These are phyloP conservation scores for Salix purpurea DNA, from an alignment of 345 rosid genomes.

Conservation along the genomic window DNA sequence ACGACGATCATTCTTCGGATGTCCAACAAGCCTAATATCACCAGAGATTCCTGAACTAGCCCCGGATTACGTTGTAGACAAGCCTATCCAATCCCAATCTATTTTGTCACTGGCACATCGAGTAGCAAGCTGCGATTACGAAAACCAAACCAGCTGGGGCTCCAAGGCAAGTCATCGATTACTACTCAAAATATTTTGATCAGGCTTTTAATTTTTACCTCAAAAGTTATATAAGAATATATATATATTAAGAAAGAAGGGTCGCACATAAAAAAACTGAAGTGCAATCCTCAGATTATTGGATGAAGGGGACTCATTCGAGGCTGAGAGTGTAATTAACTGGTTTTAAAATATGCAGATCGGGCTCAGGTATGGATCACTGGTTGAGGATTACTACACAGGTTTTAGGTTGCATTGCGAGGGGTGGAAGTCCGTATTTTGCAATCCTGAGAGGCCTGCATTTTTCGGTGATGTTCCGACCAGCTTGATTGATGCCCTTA, in stretches of 20 bases:
- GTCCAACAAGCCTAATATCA: conserved; percentile 21
- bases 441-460: conserved; percentile 55
- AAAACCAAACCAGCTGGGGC: conserved; percentile 61
- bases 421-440: conserved; percentile 60
- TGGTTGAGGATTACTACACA: conserved; percentile 72
- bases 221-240: no score
- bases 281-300: conserved; percentile 35
- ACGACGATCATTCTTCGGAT: conserved; percentile 53
- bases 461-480: conserved; percentile 60
- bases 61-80: conserved; percentile 19
- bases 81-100: conserved; percentile 26
- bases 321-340: no score
- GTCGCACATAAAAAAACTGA: not conserved
- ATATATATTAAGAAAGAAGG: no score
- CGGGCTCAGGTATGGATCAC: conserved; percentile 64
- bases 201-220: no score
- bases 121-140: conserved; percentile 54
- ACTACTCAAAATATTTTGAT: no score
- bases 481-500: conserved; percentile 36
- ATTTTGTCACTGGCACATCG: conserved; percentile 40
- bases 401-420: conserved; percentile 52
- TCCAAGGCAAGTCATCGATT: conserved; percentile 30
- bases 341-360: conserved; percentile 27
- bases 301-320: conserved; percentile 34
- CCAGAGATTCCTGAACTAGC: conserved; percentile 38